phyloP scores from a whole-genome alignment of 495 filamentous ascomycete genomes.

The Amphirosellinia nigrospora region DNA sequence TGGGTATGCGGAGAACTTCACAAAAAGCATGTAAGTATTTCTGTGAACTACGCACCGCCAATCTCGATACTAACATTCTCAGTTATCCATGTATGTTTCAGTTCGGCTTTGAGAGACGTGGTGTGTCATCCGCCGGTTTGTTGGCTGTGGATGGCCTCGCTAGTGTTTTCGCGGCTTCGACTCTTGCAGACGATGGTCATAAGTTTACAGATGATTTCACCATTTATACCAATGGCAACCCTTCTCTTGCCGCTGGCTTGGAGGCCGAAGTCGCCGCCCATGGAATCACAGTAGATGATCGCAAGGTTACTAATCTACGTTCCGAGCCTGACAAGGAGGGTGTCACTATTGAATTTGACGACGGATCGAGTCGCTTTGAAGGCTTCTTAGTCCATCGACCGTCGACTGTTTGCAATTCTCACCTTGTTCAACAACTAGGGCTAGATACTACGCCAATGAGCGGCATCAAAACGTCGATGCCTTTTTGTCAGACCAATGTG shows the following conservation, averaged over 20 bases:
- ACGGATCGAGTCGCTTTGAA: neutral
- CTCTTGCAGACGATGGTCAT: neutral
- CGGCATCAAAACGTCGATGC: conserved; percentile 38
- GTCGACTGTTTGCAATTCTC: neutral
- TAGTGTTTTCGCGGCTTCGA: neutral
- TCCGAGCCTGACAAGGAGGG: neutral
- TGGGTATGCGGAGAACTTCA: conserved; percentile 39
- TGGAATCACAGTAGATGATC: neutral
- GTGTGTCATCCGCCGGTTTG: conserved; percentile 39
- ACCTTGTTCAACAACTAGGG: neutral
- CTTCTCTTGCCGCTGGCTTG: neutral
- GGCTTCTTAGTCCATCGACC: conserved; percentile 7
- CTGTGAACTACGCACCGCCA: neutral
- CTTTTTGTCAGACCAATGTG: conserved; percentile 45
- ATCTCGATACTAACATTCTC: neutral
- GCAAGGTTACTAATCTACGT: neutral
- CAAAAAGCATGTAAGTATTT: conserved; percentile 34
- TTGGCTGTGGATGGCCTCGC: conserved; percentile 39
- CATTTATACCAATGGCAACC: neutral
- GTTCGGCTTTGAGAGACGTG: conserved; percentile 52
- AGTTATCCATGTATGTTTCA: conserved; percentile 58
- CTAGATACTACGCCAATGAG: neutral
- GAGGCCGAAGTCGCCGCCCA: neutral
- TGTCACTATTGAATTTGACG: neutral
- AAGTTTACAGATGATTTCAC: neutral